Evolutionary conservation across 139 green algal species (phyloP), one percentile per base, ranked within the genome.

Genomic region (Tetradesmus lagerheimii): DNA sequence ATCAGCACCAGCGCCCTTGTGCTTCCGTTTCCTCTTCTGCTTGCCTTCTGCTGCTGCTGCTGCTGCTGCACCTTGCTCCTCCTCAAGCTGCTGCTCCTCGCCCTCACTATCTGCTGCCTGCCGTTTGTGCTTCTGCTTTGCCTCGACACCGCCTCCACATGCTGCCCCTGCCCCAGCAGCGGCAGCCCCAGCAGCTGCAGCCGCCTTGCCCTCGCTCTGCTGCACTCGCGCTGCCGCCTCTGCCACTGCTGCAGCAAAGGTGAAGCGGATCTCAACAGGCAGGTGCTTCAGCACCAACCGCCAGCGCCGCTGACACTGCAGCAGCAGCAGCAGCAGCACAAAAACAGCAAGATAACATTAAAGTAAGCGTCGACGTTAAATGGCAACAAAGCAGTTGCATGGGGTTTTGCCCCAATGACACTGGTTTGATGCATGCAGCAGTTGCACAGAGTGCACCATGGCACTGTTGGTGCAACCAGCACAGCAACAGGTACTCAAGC

Each of bases 241-340:
- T 34, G 11, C 14, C 29, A 89, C 67, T 37, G 85, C 85, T 47
- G 85, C 66, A 16, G 27, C 12, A n/a, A 89, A 89, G 67, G 53
- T 35, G 43, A 31, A 29, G n/a, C 85, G 85, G 12, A 67, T 25
- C 71, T 89, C 85, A 37, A 66, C 74, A 27, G 91, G 86, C 47
- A 93, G 80, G 31, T 74, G 74, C 83, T 94, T 93, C 31, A 93
- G 80, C 93, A 97, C 96, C 14, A 97, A 87, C 31, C 88, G 92
- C 95, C 95, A 97, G 66, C 95, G 93, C 47, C 95, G 91, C 89
- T 93, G 93, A n/a, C 86, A 84, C 89, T 95, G 92, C 29, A 41
- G 34, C 39, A 25, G 35, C 27, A 39, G 37, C 29, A 31, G 29
- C 50, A 64, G 50, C 57, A 71, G 57, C 57, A 57, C 66, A 47